Base-by-base conservation (phyloP, 2,329 filamentous ascomycete genomes). In the Eutypa lata region DNA sequence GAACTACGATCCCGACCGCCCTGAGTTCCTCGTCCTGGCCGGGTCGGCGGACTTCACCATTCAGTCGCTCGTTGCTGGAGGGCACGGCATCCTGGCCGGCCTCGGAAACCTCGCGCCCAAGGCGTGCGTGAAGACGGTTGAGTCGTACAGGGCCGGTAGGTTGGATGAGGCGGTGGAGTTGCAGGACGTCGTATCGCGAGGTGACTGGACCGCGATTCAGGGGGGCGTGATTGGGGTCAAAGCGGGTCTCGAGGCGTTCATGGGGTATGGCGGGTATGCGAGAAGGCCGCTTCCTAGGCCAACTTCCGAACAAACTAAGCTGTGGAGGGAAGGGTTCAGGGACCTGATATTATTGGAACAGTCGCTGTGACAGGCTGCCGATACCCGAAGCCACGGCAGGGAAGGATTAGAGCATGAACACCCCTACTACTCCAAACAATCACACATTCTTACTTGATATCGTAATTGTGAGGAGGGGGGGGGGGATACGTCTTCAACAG, bases 41-140 rank as follows among this genome's bases (percentile, higher is more conserved):
- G 88, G 88, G 49, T 88, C 85, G 2, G 85, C 87, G 47, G 88
- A 91, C 70, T 90, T 90, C 69, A 80, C 84, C 3, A 73, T 90
- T 45, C 87, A 88, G 64, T 85, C 85, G 0, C 68, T 90, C 38
- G 76, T 87, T 33, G 87, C 79, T 7, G 88, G 87, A 43, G 87
- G 85, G 8, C 83, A 86, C 52, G 88, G 88, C 50, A 82, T 90
- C 62, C 83, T 91, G 52, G 86, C 84, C 24, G 88, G 87, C 6
- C 77, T 89, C 56, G 88, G 81, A 61, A 91, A 91, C 70, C 79
- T 91, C 49, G 80, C 85, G 2, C 88, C 88, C 31, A 85, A 81
- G 64, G 77, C 84, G 13, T 88, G 85, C 68, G 77, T 86, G 48
- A 73, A 77, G 64, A 77, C 86, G 1, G 74, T 86, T 53, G 75